Conservation (phyloP, 108 stramenopile genomes). For the Skeletonema costatum region DNA sequence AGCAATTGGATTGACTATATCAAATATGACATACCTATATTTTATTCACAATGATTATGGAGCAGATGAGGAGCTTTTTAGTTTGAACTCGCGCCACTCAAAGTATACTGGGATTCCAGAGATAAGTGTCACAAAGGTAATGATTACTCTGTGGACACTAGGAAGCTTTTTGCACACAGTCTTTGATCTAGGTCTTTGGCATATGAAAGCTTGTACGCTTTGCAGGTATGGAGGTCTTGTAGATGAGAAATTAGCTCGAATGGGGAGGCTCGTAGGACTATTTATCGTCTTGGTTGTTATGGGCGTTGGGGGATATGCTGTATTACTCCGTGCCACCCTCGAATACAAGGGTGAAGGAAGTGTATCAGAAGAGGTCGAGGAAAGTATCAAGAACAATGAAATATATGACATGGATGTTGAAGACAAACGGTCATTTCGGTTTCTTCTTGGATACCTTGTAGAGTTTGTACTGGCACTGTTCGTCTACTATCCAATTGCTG, state of each 20-base stretch:
- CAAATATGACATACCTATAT: constrained; percentile 45
- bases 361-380: constrained; percentile 27
- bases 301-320: constrained; percentile 37
- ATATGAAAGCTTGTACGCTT: constrained; percentile 51
- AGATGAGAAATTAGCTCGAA: constrained; percentile 32
- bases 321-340: constrained; percentile 41
- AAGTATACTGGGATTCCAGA: constrained; percentile 29
- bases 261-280: constrained; percentile 41
- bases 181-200: constrained; percentile 50
- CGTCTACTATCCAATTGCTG: constrained; percentile 50
- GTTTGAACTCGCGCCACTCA: constrained; percentile 20
- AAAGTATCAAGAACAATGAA: constrained; percentile 37
- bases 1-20: constrained; percentile 52
- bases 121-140: constrained; percentile 38
- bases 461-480: constrained; percentile 53
- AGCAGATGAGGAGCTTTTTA: constrained; percentile 25
- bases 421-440: constrained; percentile 43
- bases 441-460: constrained; percentile 48
- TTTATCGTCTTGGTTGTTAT: constrained; percentile 41
- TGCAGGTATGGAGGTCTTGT: constrained; percentile 44
- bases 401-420: constrained; percentile 35
- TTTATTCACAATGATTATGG: constrained; percentile 35
- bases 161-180: constrained; percentile 48
- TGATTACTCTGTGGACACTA: constrained; percentile 50
- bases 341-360: constrained; percentile 40